Percentiles rank a stretch among this genome's conserved stretches.
These are phyloP conservation scores for Tympanopsis confertula DNA, from an alignment of 2,329 filamentous ascomycete species.

Conservation along the genomic window DNA sequence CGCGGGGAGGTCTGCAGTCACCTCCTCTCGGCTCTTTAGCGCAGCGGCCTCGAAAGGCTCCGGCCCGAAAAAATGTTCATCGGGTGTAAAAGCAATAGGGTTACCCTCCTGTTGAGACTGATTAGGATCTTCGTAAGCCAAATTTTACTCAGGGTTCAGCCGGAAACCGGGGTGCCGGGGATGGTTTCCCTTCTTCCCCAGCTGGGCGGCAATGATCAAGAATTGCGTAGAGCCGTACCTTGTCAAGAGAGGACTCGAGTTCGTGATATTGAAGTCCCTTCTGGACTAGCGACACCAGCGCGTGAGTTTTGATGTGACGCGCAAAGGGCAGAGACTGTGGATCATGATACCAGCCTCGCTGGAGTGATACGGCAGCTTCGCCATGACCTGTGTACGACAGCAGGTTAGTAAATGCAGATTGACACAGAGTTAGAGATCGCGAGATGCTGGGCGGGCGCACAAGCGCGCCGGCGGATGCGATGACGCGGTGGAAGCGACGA, in stretches of 20 bases:
- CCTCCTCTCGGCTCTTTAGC: not conserved
- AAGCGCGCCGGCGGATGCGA: too few relatives aligned
- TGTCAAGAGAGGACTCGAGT: slow-evolving; percentile 31
- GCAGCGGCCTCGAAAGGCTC: not conserved
- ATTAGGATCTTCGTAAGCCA: not conserved
- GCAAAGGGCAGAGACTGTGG: slow-evolving; percentile 51
- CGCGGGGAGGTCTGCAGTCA: too few relatives aligned
- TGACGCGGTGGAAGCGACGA: too few relatives aligned
- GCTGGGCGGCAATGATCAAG: too few relatives aligned
- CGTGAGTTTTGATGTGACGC: slow-evolving; percentile 41
- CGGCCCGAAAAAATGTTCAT: not conserved
- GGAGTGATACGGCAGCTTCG: slow-evolving; percentile 45
- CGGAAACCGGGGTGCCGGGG: too few relatives aligned
- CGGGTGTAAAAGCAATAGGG: not conserved
- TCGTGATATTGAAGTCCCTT: slow-evolving; percentile 46
- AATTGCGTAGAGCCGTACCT: slow-evolving; percentile 25
- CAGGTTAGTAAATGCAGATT: slow-evolving; percentile 5
- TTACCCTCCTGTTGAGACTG: not conserved
- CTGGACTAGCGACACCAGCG: slow-evolving; percentile 49
- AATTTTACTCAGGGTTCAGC: too few relatives aligned
- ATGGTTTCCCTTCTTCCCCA: too few relatives aligned
- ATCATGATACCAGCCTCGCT: slow-evolving; percentile 50
- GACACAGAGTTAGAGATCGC: slow-evolving; percentile 8
- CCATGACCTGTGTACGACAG: slow-evolving; percentile 31
- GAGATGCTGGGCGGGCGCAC: too few relatives aligned